phyloP scores from a whole-genome alignment of 257 asterid genomes.

The Solanum megistacrolobum region DNA sequence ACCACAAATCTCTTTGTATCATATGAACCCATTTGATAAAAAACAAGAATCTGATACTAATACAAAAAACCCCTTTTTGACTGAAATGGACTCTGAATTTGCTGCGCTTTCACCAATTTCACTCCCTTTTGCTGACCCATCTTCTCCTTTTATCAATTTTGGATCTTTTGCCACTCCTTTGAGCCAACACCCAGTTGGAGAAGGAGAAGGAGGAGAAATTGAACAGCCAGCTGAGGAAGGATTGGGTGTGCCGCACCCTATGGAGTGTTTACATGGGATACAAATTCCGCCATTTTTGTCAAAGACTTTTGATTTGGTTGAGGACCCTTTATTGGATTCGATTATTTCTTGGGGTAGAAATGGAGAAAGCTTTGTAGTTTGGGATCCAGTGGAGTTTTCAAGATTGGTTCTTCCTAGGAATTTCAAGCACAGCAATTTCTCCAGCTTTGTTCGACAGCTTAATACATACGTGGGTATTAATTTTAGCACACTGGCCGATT shows the following conservation, averaged over 20 bases:
- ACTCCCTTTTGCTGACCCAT: background rate
- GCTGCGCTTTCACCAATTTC: background rate
- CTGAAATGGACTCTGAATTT: background rate
- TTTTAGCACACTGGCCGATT: conserved; percentile 5
- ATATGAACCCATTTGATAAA: conserved; percentile 30
- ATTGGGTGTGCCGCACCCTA: conserved; percentile 38
- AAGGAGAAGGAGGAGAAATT: background rate
- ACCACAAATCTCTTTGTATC: background rate
- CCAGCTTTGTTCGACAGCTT: conserved; percentile 94
- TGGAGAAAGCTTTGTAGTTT: conserved; percentile 72
- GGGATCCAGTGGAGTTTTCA: conserved; percentile 68
- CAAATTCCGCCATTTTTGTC: conserved; percentile 67
- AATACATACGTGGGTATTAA: conserved; percentile 83
- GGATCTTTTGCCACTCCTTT: conserved; percentile 18
- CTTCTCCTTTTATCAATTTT: conserved; percentile 13
- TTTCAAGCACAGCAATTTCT: conserved; percentile 90
- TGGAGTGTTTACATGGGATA: conserved; percentile 43
- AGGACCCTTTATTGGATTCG: conserved; percentile 49
- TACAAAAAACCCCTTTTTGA: background rate
- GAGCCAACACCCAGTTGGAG: background rate
- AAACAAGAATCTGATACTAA: background rate
- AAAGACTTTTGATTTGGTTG: conserved; percentile 76
- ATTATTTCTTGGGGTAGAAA: conserved; percentile 57
- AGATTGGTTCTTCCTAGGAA: conserved; percentile 48
- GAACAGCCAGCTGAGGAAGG: background rate